Conservation (phyloP, 75 land plant species). For the Pinus tabuliformis region DNA sequence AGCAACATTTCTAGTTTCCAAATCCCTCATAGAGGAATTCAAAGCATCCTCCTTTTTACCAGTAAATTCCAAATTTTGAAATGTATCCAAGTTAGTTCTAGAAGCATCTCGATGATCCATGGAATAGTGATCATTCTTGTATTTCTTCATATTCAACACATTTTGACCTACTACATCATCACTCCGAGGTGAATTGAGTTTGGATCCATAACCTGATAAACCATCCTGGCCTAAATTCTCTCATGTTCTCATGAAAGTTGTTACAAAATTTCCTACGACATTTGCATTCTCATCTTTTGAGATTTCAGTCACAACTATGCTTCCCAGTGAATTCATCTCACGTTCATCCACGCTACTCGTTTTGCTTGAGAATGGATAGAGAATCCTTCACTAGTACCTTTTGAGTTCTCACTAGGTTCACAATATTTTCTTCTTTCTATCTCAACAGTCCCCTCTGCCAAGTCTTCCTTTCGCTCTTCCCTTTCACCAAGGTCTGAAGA, state of each 20-base stretch:
- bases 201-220: background rate
- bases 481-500: slow-evolving; percentile 1
- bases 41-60: too few relatives aligned
- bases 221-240: background rate
- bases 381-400: slow-evolving; percentile 58
- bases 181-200: too few relatives aligned
- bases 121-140: too few relatives aligned
- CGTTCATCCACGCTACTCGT: slow-evolving; percentile 49
- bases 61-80: too few relatives aligned
- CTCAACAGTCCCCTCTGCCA: slow-evolving; percentile 9
- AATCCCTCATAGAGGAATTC: too few relatives aligned
- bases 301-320: slow-evolving; percentile 81
- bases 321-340: slow-evolving; percentile 91
- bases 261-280: background rate
- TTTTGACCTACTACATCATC: too few relatives aligned
- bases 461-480: background rate
- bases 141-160: too few relatives aligned
- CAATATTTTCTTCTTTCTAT: slow-evolving; percentile 7
- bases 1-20: too few relatives aligned
- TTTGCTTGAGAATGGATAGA: slow-evolving; percentile 40
- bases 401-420: slow-evolving; percentile 33
- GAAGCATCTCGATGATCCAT: too few relatives aligned
- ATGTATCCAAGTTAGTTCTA: too few relatives aligned
- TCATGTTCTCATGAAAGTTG: background rate
- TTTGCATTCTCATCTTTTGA: slow-evolving; percentile 8